Base-by-base conservation (phyloP, 2,329 filamentous ascomycete species). In the Aspergillus quadrilineatus region DNA sequence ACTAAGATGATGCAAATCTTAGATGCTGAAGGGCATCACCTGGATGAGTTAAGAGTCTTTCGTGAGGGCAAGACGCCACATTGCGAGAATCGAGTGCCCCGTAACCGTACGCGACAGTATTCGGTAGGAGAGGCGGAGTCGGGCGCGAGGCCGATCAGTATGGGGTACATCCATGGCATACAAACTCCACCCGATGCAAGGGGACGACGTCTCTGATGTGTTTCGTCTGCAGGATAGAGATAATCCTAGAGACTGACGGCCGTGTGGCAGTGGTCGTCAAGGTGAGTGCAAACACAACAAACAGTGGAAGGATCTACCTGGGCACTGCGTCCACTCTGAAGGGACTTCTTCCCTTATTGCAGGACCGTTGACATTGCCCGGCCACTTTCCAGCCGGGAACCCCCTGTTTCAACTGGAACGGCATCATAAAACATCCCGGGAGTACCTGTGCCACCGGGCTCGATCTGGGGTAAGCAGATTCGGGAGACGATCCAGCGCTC, bases 341-440 rank as follows among this genome's bases (percentile, higher is more conserved):
- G 22, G 17, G 22, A 22, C 22, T 22, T 22, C 22, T 47, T 8
- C 4, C 41, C 9, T 41, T 34, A 10, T 36, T 47, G 54, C 54
- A 57, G 28, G 48, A 56, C 57, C 51, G 57, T 59, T 55, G 46
- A 36, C 59, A 48, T 53, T 43, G 44, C 46, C 43, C 46, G 53
- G 41, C 41, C 34, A 39, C 22, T 48, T 44, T 34, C 41, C 52
- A 15, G 22, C 52, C 44, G 55, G 58, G 50, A 54, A 7, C 57
- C 53, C 60, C 62, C 37, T 59, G 58, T 57, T 32, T 41, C 17
- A 17, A 37, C 34, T 12, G 34, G 50, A 46, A 45, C 60, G 60
- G 61, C 51, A 60, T 62, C 50, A 54, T 60, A 59, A 63, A 62
- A 62, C 60, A 58, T 45, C 36, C 51, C 28, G 54, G 55, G 32